Evolutionary conservation across 805 yeast species (phyloP).

Genomic region (Scheffersomyces stipitis): DNA sequence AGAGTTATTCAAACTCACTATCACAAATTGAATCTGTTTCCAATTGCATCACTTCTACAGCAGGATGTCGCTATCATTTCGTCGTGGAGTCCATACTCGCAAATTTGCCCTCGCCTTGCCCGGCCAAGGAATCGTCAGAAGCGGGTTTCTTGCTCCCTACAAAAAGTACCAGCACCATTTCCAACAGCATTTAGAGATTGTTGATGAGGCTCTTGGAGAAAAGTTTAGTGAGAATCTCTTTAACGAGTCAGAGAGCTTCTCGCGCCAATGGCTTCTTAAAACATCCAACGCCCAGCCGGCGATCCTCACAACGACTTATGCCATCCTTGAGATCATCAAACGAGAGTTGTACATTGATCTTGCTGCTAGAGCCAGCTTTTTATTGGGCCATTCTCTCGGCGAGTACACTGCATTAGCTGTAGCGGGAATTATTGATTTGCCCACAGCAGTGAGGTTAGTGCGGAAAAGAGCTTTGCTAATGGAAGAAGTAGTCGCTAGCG

Average conservation of each 20-base stretch:
- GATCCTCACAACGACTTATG: constrained; percentile 42
- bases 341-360: constrained; percentile 15
- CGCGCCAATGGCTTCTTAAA: constrained; percentile 20
- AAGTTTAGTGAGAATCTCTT: constrained; percentile 18
- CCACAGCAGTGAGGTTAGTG: constrained; percentile 42
- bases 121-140: constrained; percentile 31
- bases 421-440: constrained; percentile 33
- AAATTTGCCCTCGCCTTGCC: constrained; percentile 34
- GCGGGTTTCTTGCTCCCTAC: constrained; percentile 22
- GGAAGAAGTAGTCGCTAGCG: constrained; percentile 23
- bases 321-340: constrained; percentile 23
- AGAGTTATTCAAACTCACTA: too few relatives aligned
- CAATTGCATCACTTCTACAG: too few relatives aligned
- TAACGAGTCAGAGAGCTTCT: constrained; percentile 8
- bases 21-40: too few relatives aligned
- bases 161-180: constrained; percentile 8
- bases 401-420: constrained; percentile 46
- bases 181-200: constrained; percentile 11
- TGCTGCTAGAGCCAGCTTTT: constrained; percentile 12
- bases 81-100: too few relatives aligned
- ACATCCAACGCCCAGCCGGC: constrained; percentile 57
- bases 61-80: too few relatives aligned
- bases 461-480: constrained; percentile 44
- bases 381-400: constrained; percentile 53
- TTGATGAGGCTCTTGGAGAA: constrained; percentile 22